Evolutionary conservation across 208 protist genomes (phyloP).

Genomic region (Novymonas esmeraldas): DNA sequence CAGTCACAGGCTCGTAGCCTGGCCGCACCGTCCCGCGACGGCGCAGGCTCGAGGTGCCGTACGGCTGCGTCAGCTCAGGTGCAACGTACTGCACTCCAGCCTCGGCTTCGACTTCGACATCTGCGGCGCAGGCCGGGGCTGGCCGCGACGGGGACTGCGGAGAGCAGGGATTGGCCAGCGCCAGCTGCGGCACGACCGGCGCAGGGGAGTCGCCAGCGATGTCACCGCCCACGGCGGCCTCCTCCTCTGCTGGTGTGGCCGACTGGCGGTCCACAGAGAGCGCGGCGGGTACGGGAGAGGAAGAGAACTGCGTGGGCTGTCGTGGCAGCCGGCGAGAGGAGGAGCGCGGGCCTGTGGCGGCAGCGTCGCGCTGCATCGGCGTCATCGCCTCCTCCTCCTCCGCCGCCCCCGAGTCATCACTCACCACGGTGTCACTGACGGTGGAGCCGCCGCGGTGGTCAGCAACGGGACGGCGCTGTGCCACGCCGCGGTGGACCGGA

Average conservation of each 20-base stretch:
- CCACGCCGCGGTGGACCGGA: background rate
- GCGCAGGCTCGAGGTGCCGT: slow-evolving; percentile 10
- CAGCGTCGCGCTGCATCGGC: background rate
- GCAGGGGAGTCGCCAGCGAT: background rate
- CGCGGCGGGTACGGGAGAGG: slow-evolving; percentile 12
- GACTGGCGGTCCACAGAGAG: slow-evolving; percentile 20
- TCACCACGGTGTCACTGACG: slow-evolving; percentile 25
- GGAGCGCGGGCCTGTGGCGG: background rate
- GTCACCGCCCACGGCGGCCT: background rate
- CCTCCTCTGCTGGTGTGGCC: background rate
- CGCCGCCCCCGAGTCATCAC: slow-evolving; percentile 23
- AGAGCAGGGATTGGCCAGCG: slow-evolving; percentile 11
- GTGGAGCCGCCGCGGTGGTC: slow-evolving; percentile 21
- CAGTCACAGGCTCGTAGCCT: slow-evolving; percentile 41
- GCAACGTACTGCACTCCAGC: slow-evolving; percentile 16
- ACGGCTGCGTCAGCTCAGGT: slow-evolving; percentile 29
- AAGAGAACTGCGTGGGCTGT: slow-evolving; percentile 5
- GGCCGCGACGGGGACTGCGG: slow-evolving; percentile 2
- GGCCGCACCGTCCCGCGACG: slow-evolving; percentile 28
- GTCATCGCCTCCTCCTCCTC: background rate
- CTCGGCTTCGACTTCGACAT: slow-evolving; percentile 8
- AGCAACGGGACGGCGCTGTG: background rate
- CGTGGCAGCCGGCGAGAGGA: slow-evolving; percentile 11
- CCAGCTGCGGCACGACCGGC: slow-evolving; percentile 10
- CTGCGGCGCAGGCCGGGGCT: background rate